These are phyloP conservation scores for Golovinomyces cichoracearum DNA, from an alignment of 2,329 filamentous ascomycete species.

Conservation along the genomic window DNA sequence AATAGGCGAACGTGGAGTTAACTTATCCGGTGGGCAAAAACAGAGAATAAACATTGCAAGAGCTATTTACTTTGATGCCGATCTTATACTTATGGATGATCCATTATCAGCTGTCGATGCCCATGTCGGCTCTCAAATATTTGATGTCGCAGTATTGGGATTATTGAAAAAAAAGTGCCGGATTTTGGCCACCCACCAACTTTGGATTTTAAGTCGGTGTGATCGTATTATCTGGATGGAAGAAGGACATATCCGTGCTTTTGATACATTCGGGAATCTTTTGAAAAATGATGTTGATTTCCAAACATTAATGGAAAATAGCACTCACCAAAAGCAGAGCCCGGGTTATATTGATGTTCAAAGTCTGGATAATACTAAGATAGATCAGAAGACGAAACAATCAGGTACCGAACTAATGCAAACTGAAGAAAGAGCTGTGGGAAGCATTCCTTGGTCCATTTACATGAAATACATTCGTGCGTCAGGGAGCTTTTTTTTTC, in stretches of 20 bases:
- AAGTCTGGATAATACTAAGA: slow-evolving; percentile 21
- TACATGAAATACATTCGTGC: slow-evolving; percentile 39
- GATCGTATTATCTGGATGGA: slow-evolving; percentile 90
- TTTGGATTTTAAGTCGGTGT: slow-evolving; percentile 74
- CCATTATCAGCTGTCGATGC: slow-evolving; percentile 43
- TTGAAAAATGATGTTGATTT: slow-evolving; percentile 24
- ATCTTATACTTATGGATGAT: slow-evolving; percentile 44
- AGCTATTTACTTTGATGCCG: slow-evolving; percentile 43
- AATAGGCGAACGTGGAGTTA: slow-evolving; percentile 87
- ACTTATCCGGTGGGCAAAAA: slow-evolving; percentile 83
- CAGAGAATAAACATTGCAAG: slow-evolving; percentile 85
- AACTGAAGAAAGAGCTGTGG: slow-evolving; percentile 33
- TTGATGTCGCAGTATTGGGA: slow-evolving; percentile 81
- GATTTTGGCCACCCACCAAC: slow-evolving; percentile 78
- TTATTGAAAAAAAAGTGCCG: slow-evolving; percentile 71
- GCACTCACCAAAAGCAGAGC: slow-evolving; percentile 30
- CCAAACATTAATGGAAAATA: slow-evolving; percentile 57
- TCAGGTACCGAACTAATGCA: slow-evolving; percentile 48
- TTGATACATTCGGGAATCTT: slow-evolving; percentile 78
- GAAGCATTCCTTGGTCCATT: slow-evolving; percentile 35
- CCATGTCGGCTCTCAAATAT: slow-evolving; percentile 49
- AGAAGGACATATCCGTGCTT: slow-evolving; percentile 52
- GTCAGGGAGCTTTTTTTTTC: slow-evolving; percentile 30
- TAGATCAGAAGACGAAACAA: slow-evolving; percentile 20
- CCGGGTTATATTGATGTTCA: slow-evolving; percentile 22